Conservation (phyloP, 805 yeast species). For the Torulaspora microellipsoides region DNA sequence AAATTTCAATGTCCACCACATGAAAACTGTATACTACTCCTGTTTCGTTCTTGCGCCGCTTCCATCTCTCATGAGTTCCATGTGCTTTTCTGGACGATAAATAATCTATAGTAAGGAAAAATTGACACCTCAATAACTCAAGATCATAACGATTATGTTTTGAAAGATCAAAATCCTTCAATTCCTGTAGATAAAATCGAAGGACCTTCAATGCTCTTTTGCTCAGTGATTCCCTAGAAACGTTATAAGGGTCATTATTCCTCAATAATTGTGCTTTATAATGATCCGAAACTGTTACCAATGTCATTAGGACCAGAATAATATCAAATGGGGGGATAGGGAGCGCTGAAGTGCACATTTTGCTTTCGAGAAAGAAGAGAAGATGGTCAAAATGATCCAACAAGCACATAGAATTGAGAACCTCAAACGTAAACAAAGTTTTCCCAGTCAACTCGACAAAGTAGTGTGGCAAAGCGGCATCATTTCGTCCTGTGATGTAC, state of each 20-base stretch:
- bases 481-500: neutral
- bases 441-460: conserved; percentile 25
- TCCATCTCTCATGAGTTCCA: conserved; percentile 4
- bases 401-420: conserved; percentile 28
- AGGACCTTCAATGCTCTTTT: conserved; percentile 35
- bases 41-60: conserved; percentile 15
- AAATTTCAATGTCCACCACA: conserved; percentile 1
- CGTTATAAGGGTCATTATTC: conserved; percentile 25
- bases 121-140: conserved; percentile 31
- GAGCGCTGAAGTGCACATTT: conserved; percentile 8
- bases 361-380: conserved; percentile 35
- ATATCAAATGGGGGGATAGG: conserved; percentile 35
- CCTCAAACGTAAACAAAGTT: conserved; percentile 24
- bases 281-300: conserved; percentile 35
- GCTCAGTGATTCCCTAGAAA: conserved; percentile 29
- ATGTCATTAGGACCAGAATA: conserved; percentile 35
- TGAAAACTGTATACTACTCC: conserved; percentile 5
- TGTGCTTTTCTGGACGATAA: conserved; percentile 10
- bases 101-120: conserved; percentile 23
- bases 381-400: conserved; percentile 37
- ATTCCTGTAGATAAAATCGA: conserved; percentile 15
- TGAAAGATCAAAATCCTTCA: conserved; percentile 17
- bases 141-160: conserved; percentile 16
- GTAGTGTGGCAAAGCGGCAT: conserved; percentile 18
- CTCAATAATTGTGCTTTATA: conserved; percentile 26